Conservation (phyloP, 169 alveolate genomes). For the Ichthyophthirius multifiliis region DNA sequence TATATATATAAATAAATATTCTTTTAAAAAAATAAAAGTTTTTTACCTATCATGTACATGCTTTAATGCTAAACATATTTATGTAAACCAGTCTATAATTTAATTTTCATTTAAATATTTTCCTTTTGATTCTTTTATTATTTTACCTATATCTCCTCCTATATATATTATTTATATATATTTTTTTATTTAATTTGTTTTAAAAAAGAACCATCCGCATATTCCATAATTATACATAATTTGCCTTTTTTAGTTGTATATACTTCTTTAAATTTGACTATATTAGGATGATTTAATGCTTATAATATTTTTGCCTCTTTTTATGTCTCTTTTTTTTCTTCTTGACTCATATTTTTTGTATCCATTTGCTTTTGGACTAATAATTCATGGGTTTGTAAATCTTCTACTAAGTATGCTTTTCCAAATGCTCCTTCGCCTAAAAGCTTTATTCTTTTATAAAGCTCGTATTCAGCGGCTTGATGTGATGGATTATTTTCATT, state of each 20-base stretch:
- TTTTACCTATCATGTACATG: slow-evolving; percentile 63
- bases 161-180: not conserved
- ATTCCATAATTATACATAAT: slow-evolving; percentile 69
- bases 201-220: slow-evolving; percentile 54
- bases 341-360: slow-evolving; percentile 39
- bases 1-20: slow-evolving; percentile 31
- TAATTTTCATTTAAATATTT: slow-evolving; percentile 49
- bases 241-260: slow-evolving; percentile 51
- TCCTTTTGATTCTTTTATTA: slow-evolving; percentile 27
- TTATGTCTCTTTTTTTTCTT: slow-evolving; percentile 62
- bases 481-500: not conserved
- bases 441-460: slow-evolving; percentile 36
- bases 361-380: slow-evolving; percentile 72
- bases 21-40: not conserved
- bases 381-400: slow-evolving; percentile 22
- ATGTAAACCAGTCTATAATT: slow-evolving; percentile 68
- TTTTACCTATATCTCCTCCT: slow-evolving; percentile 34
- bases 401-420: slow-evolving; percentile 57
- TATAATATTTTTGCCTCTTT: slow-evolving; percentile 72
- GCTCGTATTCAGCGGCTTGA: slow-evolving; percentile 19
- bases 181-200: not conserved
- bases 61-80: slow-evolving; percentile 74
- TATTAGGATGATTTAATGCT: slow-evolving; percentile 73
- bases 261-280: slow-evolving; percentile 66
- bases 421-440: slow-evolving; percentile 83